Conservation (phyloP, 441 rosid species). For the Arabidopsis lyrata region DNA sequence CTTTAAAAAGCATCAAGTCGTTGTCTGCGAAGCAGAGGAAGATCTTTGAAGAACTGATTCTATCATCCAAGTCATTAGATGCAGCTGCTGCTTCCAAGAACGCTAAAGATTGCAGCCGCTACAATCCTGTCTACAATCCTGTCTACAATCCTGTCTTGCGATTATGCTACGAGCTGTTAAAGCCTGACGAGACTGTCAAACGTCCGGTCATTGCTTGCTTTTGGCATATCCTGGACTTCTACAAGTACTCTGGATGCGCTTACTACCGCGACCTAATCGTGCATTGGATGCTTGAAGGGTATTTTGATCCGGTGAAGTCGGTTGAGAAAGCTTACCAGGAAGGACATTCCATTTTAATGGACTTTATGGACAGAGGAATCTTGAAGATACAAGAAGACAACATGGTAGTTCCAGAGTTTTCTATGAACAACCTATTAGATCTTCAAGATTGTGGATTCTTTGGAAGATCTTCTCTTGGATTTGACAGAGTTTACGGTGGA, state of each 20-base stretch:
- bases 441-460: slow-evolving; percentile 44
- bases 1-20: slow-evolving; percentile 34
- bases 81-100: slow-evolving; percentile 41
- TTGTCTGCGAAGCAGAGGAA: slow-evolving; percentile 25
- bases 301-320: slow-evolving; percentile 42
- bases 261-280: slow-evolving; percentile 59
- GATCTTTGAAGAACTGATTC: slow-evolving; percentile 40
- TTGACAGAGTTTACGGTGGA: slow-evolving; percentile 45
- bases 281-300: slow-evolving; percentile 72
- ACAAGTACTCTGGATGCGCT: slow-evolving; percentile 37
- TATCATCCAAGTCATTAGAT: background rate
- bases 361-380: slow-evolving; percentile 51
- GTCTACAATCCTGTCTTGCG: slow-evolving; percentile 39
- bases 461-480: slow-evolving; percentile 46
- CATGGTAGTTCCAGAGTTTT: slow-evolving; percentile 51
- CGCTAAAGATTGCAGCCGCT: slow-evolving; percentile 6
- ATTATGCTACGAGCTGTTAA: slow-evolving; percentile 39
- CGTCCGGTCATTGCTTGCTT: slow-evolving; percentile 45
- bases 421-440: slow-evolving; percentile 41
- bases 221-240: slow-evolving; percentile 55
- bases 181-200: slow-evolving; percentile 5
- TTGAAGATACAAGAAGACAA: slow-evolving; percentile 55
- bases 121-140: slow-evolving; percentile 38
- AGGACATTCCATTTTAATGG: slow-evolving; percentile 55
- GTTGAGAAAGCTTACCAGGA: slow-evolving; percentile 53